Base-by-base conservation (phyloP, 805 yeast genomes). In the Komagataella phaffii region DNA sequence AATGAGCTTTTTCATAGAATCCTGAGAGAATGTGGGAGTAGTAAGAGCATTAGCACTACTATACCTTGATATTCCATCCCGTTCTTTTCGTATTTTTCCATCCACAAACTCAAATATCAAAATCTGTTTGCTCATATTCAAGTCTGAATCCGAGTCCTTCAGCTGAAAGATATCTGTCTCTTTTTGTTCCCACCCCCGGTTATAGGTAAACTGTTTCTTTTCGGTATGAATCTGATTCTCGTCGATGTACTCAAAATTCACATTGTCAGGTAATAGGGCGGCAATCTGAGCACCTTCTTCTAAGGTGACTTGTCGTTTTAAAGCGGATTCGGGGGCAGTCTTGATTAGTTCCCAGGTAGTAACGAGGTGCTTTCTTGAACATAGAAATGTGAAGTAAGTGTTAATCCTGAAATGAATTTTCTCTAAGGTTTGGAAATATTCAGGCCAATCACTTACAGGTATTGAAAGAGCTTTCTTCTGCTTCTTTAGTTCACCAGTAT, bases 51-150 rank as follows among this genome's bases (percentile, higher is more conserved):
- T 30, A 30, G 12, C 40, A 30, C 40, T 30, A 3, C 40, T 30
- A 10, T 30, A 19, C 69, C 49, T 74, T 76, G 5, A 74, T 66
- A 50, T 62, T 70, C 56, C 60, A 69, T 3, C 70, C 62, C 12
- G 69, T 59, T 67, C 64, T 75, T 70, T 76, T 59, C 69, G 57
- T 59, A 75, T 61, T 53, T 74, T 71, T 12, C 85, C 86, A 63
- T 90, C 96, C 17, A 79, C 72, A 63, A 90, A 87, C 56, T 85
- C 90, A 60, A 90, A 85, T 1, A 87, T 71, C 24, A 90, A 68
- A 7, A 86, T 59, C 56, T 83, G 89, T 18, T 73, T 70, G 0
- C 71, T 63, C 4, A 58, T 61, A 12, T 62, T 63, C 10, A 68
- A 68, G 1, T 58, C 59, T 14, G 63, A 66, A 14, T 55, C 59